Base-by-base conservation (phyloP, 805 yeast species). In the Lachancea thermotolerans region DNA sequence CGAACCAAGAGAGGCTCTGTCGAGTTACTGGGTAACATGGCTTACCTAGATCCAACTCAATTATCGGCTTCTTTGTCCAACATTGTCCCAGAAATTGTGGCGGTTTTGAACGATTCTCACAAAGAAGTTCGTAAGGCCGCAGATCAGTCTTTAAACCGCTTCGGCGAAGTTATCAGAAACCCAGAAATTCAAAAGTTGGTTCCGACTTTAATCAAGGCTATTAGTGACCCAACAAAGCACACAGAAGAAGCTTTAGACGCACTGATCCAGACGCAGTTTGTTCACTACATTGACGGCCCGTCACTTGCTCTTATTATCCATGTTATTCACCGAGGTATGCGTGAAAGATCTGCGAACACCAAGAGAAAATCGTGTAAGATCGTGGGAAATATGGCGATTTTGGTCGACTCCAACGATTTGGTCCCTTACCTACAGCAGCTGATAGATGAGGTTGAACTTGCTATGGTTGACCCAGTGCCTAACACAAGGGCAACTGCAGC, bases 391-490 rank as follows among this genome's bases (percentile, higher is more conserved):
- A 93, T 93, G 98, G 89, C 98, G 1, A 88, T 93, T 62, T 73
- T 93, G 57, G 96, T 95, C 14, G 98, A 91, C 57, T 73, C 87
- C 14, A 79, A 77, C 54, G 99, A 93, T 63, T 72, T 93, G 49
- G 66, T 79, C 42, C 97, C 96, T 21, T 93, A 93, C 66, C 70
- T 93, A 57, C 76, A 80, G 17, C 78, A 80, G 36, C 72, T 93
- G 54, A 82, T 91, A 37, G 73, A 79, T 10, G 96, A 89, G 55
- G 76, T 93, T 49, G 95, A 93, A 64, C 73, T 77, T 36, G 95
- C 98, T 5, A 91, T 93, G 95, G 96, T 95, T 41, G 99, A 93
- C 56, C 99, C 99, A 1, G 99, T 93, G 42, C 96, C 98, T 29
- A 86, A 81, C 35, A 93, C 99, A 0, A 80, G 98, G 63, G 95